Base-by-base conservation (phyloP, 2,329 filamentous ascomycete species). In the Elsinoe batatas region DNA sequence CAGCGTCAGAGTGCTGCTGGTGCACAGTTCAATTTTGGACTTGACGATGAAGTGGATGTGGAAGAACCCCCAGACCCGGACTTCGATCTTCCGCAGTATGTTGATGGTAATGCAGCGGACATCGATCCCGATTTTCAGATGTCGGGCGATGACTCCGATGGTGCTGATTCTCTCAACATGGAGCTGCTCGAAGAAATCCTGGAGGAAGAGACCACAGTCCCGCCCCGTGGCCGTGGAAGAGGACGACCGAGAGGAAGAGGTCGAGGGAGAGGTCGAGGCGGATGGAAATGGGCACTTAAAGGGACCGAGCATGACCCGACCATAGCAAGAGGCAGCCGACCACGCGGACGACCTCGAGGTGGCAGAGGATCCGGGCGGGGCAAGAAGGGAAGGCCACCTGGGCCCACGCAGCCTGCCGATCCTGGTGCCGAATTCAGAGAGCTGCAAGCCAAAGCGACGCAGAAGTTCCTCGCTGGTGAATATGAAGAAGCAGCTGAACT, bases 391-490 rank as follows among this genome's bases (percentile, higher is more conserved):
- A 51, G 50, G 10, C 47, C 47, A 13, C 18, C 47, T 20, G 47
- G 47, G 13, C 32, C 33, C 12, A 6, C 11, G 1, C 13, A 33
- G 35, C 15, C 81, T 20, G 82, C 80, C 7, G 84, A 87, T 65
- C 84, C 83, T 13, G 80, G 83, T 43, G 81, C 78, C 38, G 83
- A 89, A 61, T 87, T 90, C 67, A 88, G 84, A 63, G 74, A 79
- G 38, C 75, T 84, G 40, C 76, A 90, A 49, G 77, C 79, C 46
- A 75, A 79, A 64, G 87, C 87, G 2, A 87, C 83, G 57, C 76
- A 83, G 58, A 80, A 82, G 3, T 90, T 84, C 64, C 75, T 88
- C 57, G 74, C 78, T 8, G 75, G 78, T 22, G 76, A 84, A 17
- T 82, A 84, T 59, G 75, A 80, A 4, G 72, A 76, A 38, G 83